Conservation (phyloP, 495 filamentous ascomycete species). For the Penicillium macrosclerotiorum region DNA sequence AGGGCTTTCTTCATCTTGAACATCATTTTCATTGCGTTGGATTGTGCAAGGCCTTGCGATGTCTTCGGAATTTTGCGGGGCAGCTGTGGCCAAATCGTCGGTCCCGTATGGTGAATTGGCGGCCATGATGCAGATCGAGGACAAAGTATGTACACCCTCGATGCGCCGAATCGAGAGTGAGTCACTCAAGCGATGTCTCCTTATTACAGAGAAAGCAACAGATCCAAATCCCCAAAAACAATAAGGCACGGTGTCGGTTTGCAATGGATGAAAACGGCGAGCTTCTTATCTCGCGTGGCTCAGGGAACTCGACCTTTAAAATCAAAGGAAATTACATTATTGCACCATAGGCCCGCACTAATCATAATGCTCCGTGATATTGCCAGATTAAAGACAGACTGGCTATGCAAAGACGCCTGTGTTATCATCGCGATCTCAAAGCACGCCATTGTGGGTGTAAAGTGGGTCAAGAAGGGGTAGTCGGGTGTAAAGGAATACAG, state of each 20-base stretch:
- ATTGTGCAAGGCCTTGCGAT: not conserved
- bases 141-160: not conserved
- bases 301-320: not conserved
- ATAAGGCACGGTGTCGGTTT: no score
- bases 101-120: slow-evolving; percentile 6
- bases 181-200: no score
- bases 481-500: no score
- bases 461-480: slow-evolving; percentile 4
- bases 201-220: no score
- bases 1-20: slow-evolving; percentile 26
- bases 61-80: not conserved
- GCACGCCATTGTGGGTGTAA: slow-evolving; percentile 19
- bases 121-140: slow-evolving; percentile 1
- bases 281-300: not conserved
- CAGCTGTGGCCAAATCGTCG: not conserved
- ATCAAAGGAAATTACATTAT: slow-evolving; percentile 11
- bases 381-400: no score
- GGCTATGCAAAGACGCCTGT: no score
- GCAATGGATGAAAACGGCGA: not conserved
- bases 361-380: no score
- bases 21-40: not conserved
- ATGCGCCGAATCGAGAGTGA: not conserved
- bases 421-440: slow-evolving; percentile 20
- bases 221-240: no score
- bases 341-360: no score